phyloP scores from a whole-genome alignment of 306 rosid genomes.

The Lathyrus sativus region DNA sequence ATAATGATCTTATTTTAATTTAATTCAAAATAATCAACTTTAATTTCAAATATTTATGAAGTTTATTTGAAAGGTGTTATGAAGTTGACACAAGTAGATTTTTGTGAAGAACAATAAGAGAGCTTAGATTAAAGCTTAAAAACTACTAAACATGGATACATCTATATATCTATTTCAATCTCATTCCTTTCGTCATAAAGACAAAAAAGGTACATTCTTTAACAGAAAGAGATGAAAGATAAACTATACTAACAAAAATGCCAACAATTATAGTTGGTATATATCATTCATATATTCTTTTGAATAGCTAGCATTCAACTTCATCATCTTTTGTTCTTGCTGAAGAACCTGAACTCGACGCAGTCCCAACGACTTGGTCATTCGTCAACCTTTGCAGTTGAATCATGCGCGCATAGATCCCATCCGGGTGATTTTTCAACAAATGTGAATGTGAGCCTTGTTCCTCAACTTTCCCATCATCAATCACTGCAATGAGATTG shows the following conservation, averaged over 20 bases:
- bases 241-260: constrained; percentile 57
- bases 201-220: constrained; percentile 48
- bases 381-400: constrained; percentile 89
- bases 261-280: constrained; percentile 51
- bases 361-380: constrained; percentile 75
- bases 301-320: constrained; percentile 43
- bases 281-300: constrained; percentile 8
- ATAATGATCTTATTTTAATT: no score
- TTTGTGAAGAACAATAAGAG: no score
- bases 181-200: constrained; percentile 45
- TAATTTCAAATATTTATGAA: no score
- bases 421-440: constrained; percentile 81
- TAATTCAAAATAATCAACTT: no score
- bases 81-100: no score
- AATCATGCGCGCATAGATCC: constrained; percentile 88
- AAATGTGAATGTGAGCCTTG: constrained; percentile 96
- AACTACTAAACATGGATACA: constrained; percentile 28
- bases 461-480: constrained; percentile 95
- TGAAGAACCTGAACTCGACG: constrained; percentile 80
- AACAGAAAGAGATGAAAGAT: constrained; percentile 45
- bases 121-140: background rate
- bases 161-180: constrained; percentile 51
- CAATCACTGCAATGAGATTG: constrained; percentile 83
- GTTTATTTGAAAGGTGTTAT: no score
- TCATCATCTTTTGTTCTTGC: constrained; percentile 68